Base-by-base conservation (phyloP, 495 filamentous ascomycete genomes). In the Tuber aestivum region DNA sequence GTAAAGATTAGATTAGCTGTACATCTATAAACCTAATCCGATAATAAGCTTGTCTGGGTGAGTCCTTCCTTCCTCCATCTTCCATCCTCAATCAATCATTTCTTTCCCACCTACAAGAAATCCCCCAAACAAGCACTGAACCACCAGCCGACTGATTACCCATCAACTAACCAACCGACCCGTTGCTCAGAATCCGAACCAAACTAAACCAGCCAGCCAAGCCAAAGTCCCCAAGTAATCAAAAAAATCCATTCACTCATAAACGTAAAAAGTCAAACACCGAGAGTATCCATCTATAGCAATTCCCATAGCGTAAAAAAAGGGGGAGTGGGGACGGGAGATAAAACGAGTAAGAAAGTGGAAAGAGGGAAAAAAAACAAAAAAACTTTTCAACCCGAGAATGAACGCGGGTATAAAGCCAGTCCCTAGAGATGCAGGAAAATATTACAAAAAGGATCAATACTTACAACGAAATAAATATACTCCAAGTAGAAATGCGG, bases 371-470 rank as follows among this genome's bases (percentile, higher is more conserved):
- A 45, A 37, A 37, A n/a, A 76, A 72, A 16, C 14, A 44, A 76
- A 38, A 4, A 74, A 69, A 75, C 50, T 69, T 44, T 40, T 41
- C 35, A 70, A 61, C 38, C 27, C 48, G 69, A 78, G 18, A 42
- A 75, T 38, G 41, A 42, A 50, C 32, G 27, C 40, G 41, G 35
- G 70, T 45, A 44, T 41, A 23, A 72, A 45, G 70, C 70, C 70
- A 40, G 41, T n/a, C 27, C 44, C 75, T 56, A 71, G 44, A 76
- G 74, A 69, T 37, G 48, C 44, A 41, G 61, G 73, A 79, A 79
- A 76, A 79, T 79, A 79, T 79, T 75, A 79, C 77, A 79, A 73
- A 79, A 75, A 73, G 44, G 27, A 76, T 79, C 79, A 79, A 79
- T 79, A 79, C 76, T 79, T 79, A 79, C 78, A 79, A 38, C 61